These are phyloP conservation scores for Ettlia oleoabundans DNA, from an alignment of 139 green algal genomes.

Conservation along the genomic window DNA sequence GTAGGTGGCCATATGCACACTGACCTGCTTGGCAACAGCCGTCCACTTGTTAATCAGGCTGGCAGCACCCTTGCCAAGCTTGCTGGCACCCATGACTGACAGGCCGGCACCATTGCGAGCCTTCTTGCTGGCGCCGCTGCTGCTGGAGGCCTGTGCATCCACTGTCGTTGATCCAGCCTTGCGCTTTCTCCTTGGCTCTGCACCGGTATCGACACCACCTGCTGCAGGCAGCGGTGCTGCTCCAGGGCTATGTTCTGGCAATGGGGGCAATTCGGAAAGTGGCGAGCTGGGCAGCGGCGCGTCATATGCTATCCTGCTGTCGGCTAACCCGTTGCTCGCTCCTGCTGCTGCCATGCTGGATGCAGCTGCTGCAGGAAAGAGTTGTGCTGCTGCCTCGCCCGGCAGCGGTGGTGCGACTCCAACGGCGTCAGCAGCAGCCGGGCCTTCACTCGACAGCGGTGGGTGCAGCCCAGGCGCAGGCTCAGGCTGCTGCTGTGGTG, in stretches of 20 bases:
- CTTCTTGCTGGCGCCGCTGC: conserved; percentile 32
- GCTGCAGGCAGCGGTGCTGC: no score
- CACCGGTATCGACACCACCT: no score
- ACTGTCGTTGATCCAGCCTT: conserved; percentile 5
- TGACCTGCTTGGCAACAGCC: conserved; percentile 51
- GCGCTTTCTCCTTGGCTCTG: background rate
- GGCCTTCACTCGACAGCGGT: no score
- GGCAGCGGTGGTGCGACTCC: background rate
- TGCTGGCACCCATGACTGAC: background rate
- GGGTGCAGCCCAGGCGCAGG: background rate
- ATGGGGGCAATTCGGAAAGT: background rate
- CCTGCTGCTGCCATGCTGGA: no score
- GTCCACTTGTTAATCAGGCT: conserved; percentile 75
- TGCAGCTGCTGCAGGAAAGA: background rate
- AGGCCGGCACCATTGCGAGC: background rate
- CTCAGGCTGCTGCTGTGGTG: background rate
- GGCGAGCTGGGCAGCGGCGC: background rate
- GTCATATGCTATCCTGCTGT: background rate
- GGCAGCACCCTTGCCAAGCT: conserved; percentile 49
- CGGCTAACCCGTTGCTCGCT: no score
- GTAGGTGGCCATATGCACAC: no score
- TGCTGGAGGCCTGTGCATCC: background rate
- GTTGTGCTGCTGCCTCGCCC: background rate
- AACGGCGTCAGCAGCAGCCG: background rate
- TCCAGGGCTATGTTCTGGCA: background rate